Evolutionary conservation across 345 rosid genomes (phyloP).

Genomic region (Eucalyptus curtisii): DNA sequence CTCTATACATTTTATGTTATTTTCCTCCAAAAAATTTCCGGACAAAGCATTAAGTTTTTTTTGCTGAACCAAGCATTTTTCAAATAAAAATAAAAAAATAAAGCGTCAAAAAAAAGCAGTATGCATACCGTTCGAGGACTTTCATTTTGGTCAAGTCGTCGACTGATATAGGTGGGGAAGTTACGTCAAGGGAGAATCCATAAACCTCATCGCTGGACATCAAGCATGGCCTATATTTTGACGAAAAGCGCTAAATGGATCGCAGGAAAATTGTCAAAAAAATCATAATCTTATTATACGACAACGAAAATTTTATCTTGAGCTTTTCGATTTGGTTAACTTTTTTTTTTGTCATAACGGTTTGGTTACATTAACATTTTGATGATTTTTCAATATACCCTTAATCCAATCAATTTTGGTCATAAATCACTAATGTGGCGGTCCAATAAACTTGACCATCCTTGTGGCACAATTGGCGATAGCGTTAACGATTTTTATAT

Average conservation of each 20-base stretch:
- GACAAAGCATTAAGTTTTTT: not conserved
- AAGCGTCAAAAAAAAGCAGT: not conserved
- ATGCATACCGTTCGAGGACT: fast-evolving
- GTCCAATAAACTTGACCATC: fast-evolving
- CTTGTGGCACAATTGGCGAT: fast-evolving
- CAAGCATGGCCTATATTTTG: not conserved
- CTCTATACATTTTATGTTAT: not conserved
- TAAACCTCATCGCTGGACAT: not conserved
- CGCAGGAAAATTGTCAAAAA: not conserved
- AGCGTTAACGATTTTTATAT: no score
- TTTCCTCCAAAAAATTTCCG: not conserved
- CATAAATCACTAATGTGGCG: fast-evolving
- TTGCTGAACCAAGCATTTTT: not conserved
- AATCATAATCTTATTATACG: fast-evolving
- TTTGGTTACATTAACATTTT: not conserved
- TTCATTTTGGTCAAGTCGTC: not conserved
- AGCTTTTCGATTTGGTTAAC: fast-evolving
- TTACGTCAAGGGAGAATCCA: not conserved
- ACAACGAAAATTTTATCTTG: fast-evolving
- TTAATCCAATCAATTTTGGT: fast-evolving
- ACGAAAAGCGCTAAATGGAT: not conserved
- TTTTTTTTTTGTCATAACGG: fast-evolving
- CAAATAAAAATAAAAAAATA: no score
- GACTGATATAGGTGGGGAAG: not conserved
- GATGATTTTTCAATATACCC: fast-evolving